Percentiles rank a stretch among this genome's conserved stretches.
Conservation (phyloP, 2,329 filamentous ascomycete genomes). For the Cladosporium sphaerospermum region DNA sequence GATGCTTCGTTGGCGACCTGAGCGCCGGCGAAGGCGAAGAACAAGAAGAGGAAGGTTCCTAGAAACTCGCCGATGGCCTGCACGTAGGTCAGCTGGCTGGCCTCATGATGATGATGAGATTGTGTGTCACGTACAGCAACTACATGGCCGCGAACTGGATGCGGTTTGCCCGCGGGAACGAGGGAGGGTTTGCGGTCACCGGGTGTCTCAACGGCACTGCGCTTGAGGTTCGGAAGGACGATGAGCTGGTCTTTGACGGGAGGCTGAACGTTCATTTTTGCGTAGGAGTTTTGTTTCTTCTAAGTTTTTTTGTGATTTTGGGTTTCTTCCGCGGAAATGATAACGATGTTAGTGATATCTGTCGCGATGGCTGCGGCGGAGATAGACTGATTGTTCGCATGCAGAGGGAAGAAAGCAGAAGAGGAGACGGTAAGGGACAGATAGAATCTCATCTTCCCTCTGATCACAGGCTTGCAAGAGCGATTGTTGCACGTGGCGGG, state of each 20-base stretch:
- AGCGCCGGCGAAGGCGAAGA: slow-evolving; percentile 29
- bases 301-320: background rate
- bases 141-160: slow-evolving; percentile 3
- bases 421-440: background rate
- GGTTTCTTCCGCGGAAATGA: background rate
- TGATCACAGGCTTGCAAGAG: too few species aligned
- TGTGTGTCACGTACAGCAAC: slow-evolving; percentile 1
- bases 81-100: background rate
- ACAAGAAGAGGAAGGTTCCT: slow-evolving; percentile 29
- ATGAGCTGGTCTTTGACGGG: slow-evolving; percentile 6
- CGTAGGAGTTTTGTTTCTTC: background rate
- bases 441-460: background rate
- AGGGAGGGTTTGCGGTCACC: slow-evolving; percentile 3
- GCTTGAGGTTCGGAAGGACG: slow-evolving; percentile 1
- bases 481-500: too few species aligned
- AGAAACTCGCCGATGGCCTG: slow-evolving; percentile 16
- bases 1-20: slow-evolving; percentile 27
- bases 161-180: background rate
- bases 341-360: background rate
- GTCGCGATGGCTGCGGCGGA: background rate
- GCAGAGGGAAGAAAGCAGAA: background rate
- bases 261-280: slow-evolving; percentile 8
- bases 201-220: background rate
- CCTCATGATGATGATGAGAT: too few species aligned
- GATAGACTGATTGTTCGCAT: background rate